Base-by-base conservation (phyloP, 2,329 filamentous ascomycete genomes). In the Aureobasidium uvarum region DNA sequence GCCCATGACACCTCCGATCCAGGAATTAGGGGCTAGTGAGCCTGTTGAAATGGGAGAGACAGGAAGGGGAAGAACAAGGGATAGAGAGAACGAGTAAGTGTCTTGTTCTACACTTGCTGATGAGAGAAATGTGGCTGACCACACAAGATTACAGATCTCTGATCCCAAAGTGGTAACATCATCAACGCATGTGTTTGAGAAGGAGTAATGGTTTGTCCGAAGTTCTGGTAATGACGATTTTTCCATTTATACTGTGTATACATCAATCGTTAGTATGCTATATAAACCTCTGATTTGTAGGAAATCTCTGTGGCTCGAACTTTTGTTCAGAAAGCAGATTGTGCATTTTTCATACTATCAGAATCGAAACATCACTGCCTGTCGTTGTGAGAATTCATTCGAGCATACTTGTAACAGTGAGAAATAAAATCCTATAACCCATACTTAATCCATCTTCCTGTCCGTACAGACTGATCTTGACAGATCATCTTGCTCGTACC, bases 11-110 rank as follows among this genome's bases (percentile, higher is more conserved):
- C 46, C 46, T 6, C 46, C 38, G 23, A 63, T 63, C 14, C 46
- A 52, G 38, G 60, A 63, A n/a, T 36, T 63, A 38, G 60, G 36
- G 3, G 25, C 11, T 2, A 38, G 33, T 11, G 60, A 54, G 11
- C 46, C 60, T 1, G 60, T 63, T 6, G 60, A 63, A 38, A 52
- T 63, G 60, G 60, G 52, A 16, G 60, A 63, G 18, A 48, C 41
- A 5, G 36, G 33, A 14, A 52, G 59, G 18, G 59, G 56, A 11
- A 58, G 55, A 8, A 31, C 58, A 16, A 41, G 60, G n/a, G n/a
- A 23, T 2, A 50, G 45, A 11, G 58, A 51, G 7, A 50, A 31
- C 16, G 28, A 52, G 60, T 63, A 54, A 43, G 46, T 63, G 20
- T 54, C 18, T 20, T 20, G 33, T 31, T 7, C 28, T 31, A 31